phyloP scores from a whole-genome alignment of 768 basidiomycete species.

The Panaeolus cyanescens region DNA sequence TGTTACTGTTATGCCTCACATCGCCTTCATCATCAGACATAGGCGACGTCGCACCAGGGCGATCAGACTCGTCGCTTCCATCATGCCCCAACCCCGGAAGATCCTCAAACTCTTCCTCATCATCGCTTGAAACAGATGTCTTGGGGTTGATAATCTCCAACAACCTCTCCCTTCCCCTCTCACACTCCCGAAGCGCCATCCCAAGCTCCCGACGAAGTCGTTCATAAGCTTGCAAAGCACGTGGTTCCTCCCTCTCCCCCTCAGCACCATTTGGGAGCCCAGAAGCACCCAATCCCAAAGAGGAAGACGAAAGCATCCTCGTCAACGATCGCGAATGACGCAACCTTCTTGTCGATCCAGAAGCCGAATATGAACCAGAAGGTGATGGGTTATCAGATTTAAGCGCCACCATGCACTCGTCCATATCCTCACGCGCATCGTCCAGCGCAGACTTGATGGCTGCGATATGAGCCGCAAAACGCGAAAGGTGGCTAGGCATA shows the following conservation, averaged over 20 bases:
- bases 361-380: conserved; percentile 14
- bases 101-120: conserved; percentile 42
- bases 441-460: conserved; percentile 68
- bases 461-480: conserved; percentile 76
- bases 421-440: conserved; percentile 70
- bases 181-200: conserved; percentile 77
- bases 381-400: conserved; percentile 38
- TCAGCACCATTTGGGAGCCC: background rate
- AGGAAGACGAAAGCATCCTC: conserved; percentile 4
- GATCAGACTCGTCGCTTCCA: conserved; percentile 57
- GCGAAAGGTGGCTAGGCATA: conserved; percentile 64
- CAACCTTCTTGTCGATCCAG: conserved; percentile 15
- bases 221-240: conserved; percentile 73
- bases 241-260: conserved; percentile 35
- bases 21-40: conserved; percentile 32
- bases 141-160: conserved; percentile 57
- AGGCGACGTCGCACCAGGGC: conserved; percentile 41
- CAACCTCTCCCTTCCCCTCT: conserved; percentile 71
- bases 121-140: conserved; percentile 25
- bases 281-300: background rate
- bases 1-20: conserved; percentile 12
- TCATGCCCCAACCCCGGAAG: conserved; percentile 57
- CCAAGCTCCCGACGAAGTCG: conserved; percentile 76
- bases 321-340: conserved; percentile 18
- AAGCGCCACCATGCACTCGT: conserved; percentile 60